phyloP scores from a whole-genome alignment of 140 eudicot genomes.

The Erigeron philadelphicus region DNA sequence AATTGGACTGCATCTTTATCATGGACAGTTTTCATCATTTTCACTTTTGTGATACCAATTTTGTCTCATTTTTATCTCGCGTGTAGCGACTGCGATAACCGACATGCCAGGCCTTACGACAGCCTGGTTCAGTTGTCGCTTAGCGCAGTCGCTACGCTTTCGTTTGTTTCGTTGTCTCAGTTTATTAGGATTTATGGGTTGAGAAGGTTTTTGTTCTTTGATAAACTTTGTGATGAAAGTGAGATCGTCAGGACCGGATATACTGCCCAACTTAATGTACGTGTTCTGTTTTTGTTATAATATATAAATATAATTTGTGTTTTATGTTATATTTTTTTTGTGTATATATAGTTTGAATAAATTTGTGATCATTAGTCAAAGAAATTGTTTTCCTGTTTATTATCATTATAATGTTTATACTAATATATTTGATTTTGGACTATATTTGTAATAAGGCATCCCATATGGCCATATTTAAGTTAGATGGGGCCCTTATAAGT shows the following conservation, averaged over 20 bases:
- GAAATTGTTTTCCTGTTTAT: no score
- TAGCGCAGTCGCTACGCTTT: constrained; percentile 56
- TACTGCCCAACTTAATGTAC: constrained; percentile 63
- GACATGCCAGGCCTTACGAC: constrained; percentile 67
- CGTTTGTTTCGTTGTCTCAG: constrained; percentile 58
- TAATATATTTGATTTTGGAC: no score
- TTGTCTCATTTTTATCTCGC: constrained; percentile 77
- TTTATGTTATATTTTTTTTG: not conserved
- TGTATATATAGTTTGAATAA: constrained; percentile 4
- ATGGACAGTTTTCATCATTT: constrained; percentile 59
- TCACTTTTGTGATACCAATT: constrained; percentile 56
- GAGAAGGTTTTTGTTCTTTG: constrained; percentile 70
- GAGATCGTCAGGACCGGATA: constrained; percentile 71
- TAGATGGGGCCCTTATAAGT: no score
- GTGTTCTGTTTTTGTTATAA: constrained; percentile 20
- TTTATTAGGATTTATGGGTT: constrained; percentile 63
- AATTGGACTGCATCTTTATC: constrained; percentile 43
- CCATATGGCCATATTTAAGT: no score
- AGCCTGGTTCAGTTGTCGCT: constrained; percentile 69
- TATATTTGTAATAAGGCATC: no score
- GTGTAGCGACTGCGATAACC: constrained; percentile 59
- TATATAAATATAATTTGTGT: not conserved
- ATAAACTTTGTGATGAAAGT: constrained; percentile 79
- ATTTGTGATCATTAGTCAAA: not conserved
- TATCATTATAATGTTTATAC: no score